Percentiles rank a stretch among this genome's conserved stretches.
Evolutionary conservation across 2,329 filamentous ascomycete species (phyloP).

Genomic region (Diaporthe nobilis): DNA sequence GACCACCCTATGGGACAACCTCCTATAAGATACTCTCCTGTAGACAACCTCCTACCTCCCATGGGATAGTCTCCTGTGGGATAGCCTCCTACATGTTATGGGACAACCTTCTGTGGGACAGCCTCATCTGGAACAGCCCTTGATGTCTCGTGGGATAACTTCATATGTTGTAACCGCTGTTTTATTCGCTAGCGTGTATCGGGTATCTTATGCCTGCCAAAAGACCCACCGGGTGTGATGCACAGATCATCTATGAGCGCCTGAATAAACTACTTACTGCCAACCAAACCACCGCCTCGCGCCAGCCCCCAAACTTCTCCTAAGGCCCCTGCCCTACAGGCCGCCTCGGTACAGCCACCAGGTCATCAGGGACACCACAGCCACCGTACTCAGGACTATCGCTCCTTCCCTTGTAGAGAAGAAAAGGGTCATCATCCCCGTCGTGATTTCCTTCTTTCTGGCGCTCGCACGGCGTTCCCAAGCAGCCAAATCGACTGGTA

Average conservation of each 20-base stretch:
- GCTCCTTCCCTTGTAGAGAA: conserved; percentile 68
- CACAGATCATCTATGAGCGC: neutral
- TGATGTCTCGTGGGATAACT: neutral
- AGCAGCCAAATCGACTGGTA: conserved; percentile 67
- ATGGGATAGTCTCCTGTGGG: no score
- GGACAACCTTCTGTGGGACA: no score
- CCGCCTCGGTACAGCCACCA: conserved; percentile 59
- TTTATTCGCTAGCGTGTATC: conserved; percentile 24
- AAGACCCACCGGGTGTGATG: no score
- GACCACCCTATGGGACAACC: no score
- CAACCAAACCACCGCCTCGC: neutral
- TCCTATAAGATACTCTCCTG: no score
- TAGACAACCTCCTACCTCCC: no score
- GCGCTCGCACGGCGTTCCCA: conserved; percentile 66
- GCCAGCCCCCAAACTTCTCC: neutral
- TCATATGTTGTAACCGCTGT: neutral
- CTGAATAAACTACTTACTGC: neutral
- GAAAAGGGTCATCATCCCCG: conserved; percentile 69
- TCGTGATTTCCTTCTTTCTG: conserved; percentile 60
- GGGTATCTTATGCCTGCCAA: conserved; percentile 14
- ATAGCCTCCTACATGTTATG: no score
- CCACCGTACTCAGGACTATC: conserved; percentile 58
- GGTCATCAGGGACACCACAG: conserved; percentile 57
- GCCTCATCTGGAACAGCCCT: no score
- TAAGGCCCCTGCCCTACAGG: conserved; percentile 36